Evolutionary conservation across 345 rosid species (phyloP).

Genomic region (Rhizophora apiculata): DNA sequence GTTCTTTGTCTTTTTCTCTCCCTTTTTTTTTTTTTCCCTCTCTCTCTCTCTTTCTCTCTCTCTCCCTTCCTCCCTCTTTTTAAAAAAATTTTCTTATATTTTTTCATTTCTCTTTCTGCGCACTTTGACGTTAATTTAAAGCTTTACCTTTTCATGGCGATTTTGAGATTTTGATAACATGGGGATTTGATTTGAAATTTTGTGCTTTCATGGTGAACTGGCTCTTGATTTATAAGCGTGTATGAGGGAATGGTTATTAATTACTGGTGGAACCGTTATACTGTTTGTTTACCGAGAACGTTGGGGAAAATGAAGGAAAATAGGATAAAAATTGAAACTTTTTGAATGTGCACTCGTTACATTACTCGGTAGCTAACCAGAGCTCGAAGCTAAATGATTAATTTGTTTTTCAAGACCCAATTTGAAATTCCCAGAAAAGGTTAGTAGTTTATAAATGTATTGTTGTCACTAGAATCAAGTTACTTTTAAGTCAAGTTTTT

Average conservation of each 20-base stretch:
- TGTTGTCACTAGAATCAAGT: neutral
- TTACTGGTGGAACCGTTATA: neutral
- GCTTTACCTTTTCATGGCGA: conserved; percentile 10
- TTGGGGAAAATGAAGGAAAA: conserved; percentile 22
- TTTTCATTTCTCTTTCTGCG: neutral
- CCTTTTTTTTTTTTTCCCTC: too few species aligned
- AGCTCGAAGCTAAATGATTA: conserved; percentile 4
- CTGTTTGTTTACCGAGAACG: conserved; percentile 28
- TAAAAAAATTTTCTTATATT: neutral
- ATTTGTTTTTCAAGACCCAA: neutral
- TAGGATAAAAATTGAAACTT: conserved; percentile 6
- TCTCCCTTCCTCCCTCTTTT: neutral
- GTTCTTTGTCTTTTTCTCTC: conserved; percentile 23
- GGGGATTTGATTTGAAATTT: conserved; percentile 22
- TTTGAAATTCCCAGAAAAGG: conserved; percentile 11
- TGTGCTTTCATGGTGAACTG: conserved; percentile 16
- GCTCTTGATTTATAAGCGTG: conserved; percentile 24
- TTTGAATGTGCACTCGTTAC: neutral
- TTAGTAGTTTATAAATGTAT: conserved; percentile 2
- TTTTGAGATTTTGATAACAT: conserved; percentile 19
- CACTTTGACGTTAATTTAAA: conserved; percentile 9
- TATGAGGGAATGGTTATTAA: neutral
- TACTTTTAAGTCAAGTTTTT: neutral
- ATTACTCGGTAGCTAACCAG: conserved; percentile 5
- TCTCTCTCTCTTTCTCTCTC: too few species aligned